Evolutionary conservation across 148 eudicot species (phyloP).

Genomic region (Vaccinium corymbosum): DNA sequence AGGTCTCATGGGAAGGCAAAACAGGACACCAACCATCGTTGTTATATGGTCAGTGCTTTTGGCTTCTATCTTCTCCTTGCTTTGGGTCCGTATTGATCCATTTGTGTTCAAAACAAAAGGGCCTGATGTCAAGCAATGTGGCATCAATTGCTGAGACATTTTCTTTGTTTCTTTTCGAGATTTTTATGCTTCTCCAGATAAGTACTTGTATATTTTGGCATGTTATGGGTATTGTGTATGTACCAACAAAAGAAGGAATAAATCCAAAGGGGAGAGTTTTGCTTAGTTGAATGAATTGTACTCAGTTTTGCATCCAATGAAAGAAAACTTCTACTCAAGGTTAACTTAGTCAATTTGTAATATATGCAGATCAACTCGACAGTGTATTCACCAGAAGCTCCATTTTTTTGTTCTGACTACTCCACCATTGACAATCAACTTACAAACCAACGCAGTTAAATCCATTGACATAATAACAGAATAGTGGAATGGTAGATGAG

Average conservation of each 20-base stretch:
- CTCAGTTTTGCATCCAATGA: slow-evolving; percentile 20
- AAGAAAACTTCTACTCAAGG: slow-evolving; percentile 2
- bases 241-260: slow-evolving; percentile 24
- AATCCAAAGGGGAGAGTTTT: slow-evolving; percentile 23
- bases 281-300: slow-evolving; percentile 14
- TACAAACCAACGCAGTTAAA: not conserved
- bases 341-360: not conserved
- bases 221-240: not conserved
- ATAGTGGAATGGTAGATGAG: not conserved
- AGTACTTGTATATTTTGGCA: slow-evolving; percentile 20
- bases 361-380: slow-evolving; percentile 8
- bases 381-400: slow-evolving; percentile 9
- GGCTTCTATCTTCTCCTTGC: slow-evolving; percentile 95
- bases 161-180: not conserved
- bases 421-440: not conserved
- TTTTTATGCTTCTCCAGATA: not conserved
- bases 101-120: slow-evolving; percentile 81
- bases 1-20: slow-evolving; percentile 95
- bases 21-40: slow-evolving; percentile 96
- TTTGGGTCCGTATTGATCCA: slow-evolving; percentile 96
- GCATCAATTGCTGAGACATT: slow-evolving; percentile 64
- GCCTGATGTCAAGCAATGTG: slow-evolving; percentile 83
- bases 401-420: not conserved
- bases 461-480: not conserved
- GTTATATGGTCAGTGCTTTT: slow-evolving; percentile 87